Percentiles rank a stretch among this genome's conserved stretches.
phyloP scores from a whole-genome alignment of 345 rosid species.

The Gossypium turneri region DNA sequence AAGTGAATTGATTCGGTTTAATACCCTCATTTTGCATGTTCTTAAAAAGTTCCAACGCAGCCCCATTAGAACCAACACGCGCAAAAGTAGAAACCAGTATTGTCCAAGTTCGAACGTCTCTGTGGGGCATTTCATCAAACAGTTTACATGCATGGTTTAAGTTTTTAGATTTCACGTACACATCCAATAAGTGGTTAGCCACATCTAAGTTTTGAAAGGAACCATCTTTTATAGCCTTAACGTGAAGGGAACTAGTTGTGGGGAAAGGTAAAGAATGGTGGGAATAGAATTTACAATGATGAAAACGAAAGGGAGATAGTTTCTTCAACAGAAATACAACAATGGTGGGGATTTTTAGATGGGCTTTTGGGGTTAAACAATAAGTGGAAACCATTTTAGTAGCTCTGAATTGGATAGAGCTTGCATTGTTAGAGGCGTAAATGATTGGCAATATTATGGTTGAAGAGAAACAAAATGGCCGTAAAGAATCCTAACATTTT shows the following conservation, averaged over 20 bases:
- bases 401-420: too few species aligned
- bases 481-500: too few species aligned
- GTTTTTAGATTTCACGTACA: conserved; percentile 9
- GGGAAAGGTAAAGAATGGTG: background rate
- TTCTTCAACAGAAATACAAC: background rate
- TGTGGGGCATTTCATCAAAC: conserved; percentile 27
- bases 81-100: conserved; percentile 36
- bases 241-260: conserved; percentile 20
- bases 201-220: conserved; percentile 16
- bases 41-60: conserved; percentile 29
- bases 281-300: background rate
- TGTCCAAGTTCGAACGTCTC: conserved; percentile 47
- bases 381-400: background rate
- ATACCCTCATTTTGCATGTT: conserved; percentile 36
- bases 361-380: background rate
- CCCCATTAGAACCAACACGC: conserved; percentile 21
- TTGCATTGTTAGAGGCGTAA: background rate
- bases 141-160: conserved; percentile 24
- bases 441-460: too few species aligned
- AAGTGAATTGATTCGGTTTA: conserved; percentile 44
- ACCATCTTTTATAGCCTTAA: conserved; percentile 27
- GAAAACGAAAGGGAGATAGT: background rate
- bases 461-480: too few species aligned
- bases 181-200: conserved; percentile 15
- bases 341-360: background rate